Base-by-base conservation (phyloP, 345 rosid genomes). In the Eucalyptus victrix region DNA sequence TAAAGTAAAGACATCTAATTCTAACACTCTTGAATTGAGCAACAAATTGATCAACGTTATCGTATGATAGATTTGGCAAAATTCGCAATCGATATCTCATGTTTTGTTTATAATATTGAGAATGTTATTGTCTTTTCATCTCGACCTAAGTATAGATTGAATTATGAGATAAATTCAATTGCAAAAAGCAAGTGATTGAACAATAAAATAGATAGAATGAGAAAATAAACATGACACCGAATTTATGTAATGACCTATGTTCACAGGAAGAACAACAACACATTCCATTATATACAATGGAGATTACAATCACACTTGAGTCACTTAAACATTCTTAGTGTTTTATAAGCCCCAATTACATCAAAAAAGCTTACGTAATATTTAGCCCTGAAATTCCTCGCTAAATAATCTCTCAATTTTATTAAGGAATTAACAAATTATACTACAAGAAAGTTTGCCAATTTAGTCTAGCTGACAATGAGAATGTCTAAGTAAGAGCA, bases 191-290 rank as follows among this genome's bases (percentile, higher is more conserved):
- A 53, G 58, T 53, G 24, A 53, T 19, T 53, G 58, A 53, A 53
- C 2, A 53, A 53, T 19, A 19, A 53, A 53, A 53, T 53, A 19
- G 58, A 19, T 53, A 53, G 24, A 53, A 53, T 19, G 24, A 53
- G 24, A 53, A 53, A 8, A 53, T 53, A 53, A 53, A 53, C 2
- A 53, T 0, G 24, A 53, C 24, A 53, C 24, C 2, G 0, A 19
- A 51, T 51, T 51, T 51, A 53, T 19, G 56, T 53, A 53, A 53
- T 19, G 58, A 53, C 58, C 58, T 53, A 53, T 53, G 5, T 53
- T 53, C 2, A 53, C 1, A 8, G 1, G 2, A 8, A 19, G 24
- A 53, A 2, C 24, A 53, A 53, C 10, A 8, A 53, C 4, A 53
- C 8, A 53, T 53, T 53, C 5, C 11, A 53, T 0, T 19, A 53